Conservation (phyloP, 345 rosid genomes). For the Hibiscus trionum region DNA sequence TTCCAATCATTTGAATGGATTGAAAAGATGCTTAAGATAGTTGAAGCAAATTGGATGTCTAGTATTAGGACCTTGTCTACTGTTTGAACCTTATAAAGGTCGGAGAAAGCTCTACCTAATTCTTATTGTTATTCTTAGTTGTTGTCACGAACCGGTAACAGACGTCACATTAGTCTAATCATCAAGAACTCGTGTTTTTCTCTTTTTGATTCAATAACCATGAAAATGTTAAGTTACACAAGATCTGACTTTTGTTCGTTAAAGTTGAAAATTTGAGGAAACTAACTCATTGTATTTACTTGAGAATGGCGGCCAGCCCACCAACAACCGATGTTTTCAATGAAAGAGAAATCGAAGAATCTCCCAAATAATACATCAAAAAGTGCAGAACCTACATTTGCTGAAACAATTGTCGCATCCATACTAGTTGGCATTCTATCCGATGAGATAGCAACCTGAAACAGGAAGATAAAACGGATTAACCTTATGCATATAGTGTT, state of each 20-base stretch:
- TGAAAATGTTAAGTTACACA: neutral
- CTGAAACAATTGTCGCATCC: conserved; percentile 60
- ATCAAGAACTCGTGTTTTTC: neutral
- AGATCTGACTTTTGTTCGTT: neutral
- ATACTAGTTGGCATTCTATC: conserved; percentile 41
- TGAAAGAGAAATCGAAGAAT: conserved; percentile 72
- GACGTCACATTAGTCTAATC: neutral
- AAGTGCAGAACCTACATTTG: conserved; percentile 48
- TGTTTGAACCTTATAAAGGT: too few relatives aligned
- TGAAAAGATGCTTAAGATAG: neutral
- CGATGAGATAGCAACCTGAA: conserved; percentile 58
- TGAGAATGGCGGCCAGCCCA: conserved; percentile 42
- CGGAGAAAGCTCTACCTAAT: too few relatives aligned
- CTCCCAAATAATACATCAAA: conserved; percentile 77
- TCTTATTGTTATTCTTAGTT: neutral
- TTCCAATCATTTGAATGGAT: conserved; percentile 20
- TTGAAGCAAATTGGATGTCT: too few relatives aligned
- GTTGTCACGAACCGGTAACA: too few relatives aligned
- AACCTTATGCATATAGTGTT: neutral
- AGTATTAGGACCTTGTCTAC: too few relatives aligned
- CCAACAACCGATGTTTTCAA: conserved; percentile 54
- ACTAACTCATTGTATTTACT: conserved; percentile 19
- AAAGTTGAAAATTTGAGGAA: neutral
- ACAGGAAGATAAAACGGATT: neutral
- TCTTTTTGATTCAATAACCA: neutral